Evolutionary conservation across 345 rosid genomes (phyloP).

Genomic region (Dimocarpus longan): DNA sequence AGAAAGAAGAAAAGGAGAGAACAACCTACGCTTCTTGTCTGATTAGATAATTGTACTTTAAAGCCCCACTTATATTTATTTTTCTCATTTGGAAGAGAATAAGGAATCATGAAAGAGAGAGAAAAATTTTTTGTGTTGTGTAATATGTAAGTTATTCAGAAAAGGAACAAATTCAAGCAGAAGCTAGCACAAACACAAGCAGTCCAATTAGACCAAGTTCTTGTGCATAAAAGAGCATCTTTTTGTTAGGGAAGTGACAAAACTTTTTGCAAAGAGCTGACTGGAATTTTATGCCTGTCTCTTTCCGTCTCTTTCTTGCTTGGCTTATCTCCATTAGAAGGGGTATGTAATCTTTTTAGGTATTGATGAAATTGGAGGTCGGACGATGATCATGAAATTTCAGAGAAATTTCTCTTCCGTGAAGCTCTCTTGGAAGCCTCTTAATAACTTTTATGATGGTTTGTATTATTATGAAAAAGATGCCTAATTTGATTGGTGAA

Average conservation of each 20-base stretch:
- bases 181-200: conserved; percentile 12
- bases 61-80: conserved; percentile 6
- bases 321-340: conserved; percentile 30
- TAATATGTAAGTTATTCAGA: neutral
- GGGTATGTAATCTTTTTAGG: neutral
- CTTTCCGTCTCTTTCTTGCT: conserved; percentile 37
- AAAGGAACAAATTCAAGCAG: conserved; percentile 10
- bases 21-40: conserved; percentile 59
- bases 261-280: conserved; percentile 24
- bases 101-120: conserved; percentile 1
- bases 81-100: conserved; percentile 13
- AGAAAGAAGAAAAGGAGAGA: conserved; percentile 22
- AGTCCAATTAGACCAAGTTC: conserved; percentile 9
- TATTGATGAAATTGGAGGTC: neutral
- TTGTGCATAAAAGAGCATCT: conserved; percentile 15
- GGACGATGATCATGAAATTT: conserved; percentile 22
- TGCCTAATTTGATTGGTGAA: too few species aligned
- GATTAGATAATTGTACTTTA: conserved; percentile 23
- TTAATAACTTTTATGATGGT: too few species aligned
- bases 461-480: too few species aligned
- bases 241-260: conserved; percentile 31
- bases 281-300: conserved; percentile 33
- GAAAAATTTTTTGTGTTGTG: neutral
- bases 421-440: neutral
- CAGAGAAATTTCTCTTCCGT: conserved; percentile 32